A percentile compares a stretch with the other conserved stretches of the same genome.
Evolutionary conservation across 192 early-diverging fungal genomes (phyloP).

Genomic region (Coemansia sp.): DNA sequence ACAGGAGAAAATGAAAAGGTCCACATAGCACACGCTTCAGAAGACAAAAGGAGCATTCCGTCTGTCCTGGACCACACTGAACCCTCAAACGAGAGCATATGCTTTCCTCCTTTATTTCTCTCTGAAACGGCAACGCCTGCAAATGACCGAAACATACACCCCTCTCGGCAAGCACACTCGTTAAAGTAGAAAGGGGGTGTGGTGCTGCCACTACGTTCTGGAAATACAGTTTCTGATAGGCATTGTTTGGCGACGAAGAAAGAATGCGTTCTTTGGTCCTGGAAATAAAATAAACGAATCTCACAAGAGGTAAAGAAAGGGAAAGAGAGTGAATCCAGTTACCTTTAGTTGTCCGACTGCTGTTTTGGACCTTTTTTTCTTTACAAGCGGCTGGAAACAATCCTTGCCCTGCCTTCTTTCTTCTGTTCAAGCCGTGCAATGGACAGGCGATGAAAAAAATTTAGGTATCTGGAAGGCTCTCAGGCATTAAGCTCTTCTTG

Average conservation of each 20-base stretch:
- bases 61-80: no score
- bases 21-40: no score
- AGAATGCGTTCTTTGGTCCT: slow-evolving; percentile 1
- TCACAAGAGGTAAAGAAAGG: slow-evolving; percentile 9
- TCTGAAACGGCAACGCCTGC: no score
- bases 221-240: slow-evolving; percentile 55
- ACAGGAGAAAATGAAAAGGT: no score
- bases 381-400: not conserved
- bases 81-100: no score
- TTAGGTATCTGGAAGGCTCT: slow-evolving; percentile 27
- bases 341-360: not conserved
- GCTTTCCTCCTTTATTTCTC: no score
- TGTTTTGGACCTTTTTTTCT: slow-evolving; percentile 3
- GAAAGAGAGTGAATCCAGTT: slow-evolving; percentile 18
- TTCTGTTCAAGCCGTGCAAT: not conserved
- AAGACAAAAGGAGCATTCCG: no score
- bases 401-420: not conserved
- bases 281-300: slow-evolving; percentile 13
- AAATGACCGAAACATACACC: no score
- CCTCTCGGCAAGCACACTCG: no score
- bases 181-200: no score
- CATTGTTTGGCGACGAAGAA: slow-evolving; percentile 31
- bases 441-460: not conserved
- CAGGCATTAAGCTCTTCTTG: no score
- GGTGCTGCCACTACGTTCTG: slow-evolving; percentile 8